phyloP scores from a whole-genome alignment of 495 filamentous ascomycete species.

The Aspergillus mulundensis region DNA sequence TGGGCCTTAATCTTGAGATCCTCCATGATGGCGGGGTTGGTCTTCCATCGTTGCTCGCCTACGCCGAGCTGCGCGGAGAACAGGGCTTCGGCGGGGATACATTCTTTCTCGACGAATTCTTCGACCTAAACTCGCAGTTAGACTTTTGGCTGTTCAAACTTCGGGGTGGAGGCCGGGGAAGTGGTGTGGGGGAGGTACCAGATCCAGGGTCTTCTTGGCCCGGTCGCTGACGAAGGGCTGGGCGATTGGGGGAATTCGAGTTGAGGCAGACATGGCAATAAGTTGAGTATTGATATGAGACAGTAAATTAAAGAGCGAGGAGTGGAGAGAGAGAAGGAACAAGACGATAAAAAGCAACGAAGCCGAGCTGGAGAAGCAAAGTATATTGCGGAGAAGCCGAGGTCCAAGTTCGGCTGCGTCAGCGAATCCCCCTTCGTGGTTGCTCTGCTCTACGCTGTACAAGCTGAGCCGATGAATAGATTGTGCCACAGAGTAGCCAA shows the following conservation, averaged over 20 bases:
- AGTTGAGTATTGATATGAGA: not conserved
- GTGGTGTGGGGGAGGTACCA: conserved; percentile 38
- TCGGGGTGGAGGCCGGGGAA: not conserved
- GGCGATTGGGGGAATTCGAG: conserved; percentile 65
- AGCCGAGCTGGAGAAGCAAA: not conserved
- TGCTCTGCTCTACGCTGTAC: not conserved
- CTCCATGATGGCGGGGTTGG: conserved; percentile 78
- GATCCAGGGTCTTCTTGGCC: conserved; percentile 68
- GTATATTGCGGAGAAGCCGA: conserved; percentile 18
- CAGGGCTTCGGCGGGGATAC: conserved; percentile 77
- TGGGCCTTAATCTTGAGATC: conserved; percentile 80
- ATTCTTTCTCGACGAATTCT: conserved; percentile 96
- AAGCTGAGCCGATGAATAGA: not conserved
- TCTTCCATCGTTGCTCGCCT: conserved; percentile 69
- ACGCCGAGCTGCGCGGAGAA: conserved; percentile 74
- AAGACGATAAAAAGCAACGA: conserved; percentile 4
- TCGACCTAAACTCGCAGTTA: conserved; percentile 57
- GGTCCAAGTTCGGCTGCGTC: conserved; percentile 16
- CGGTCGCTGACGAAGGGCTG: conserved; percentile 68
- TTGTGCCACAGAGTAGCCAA: not conserved
- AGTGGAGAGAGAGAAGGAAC: not conserved
- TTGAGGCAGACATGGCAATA: conserved; percentile 49
- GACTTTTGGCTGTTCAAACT: conserved; percentile 16
- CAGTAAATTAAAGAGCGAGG: not conserved
- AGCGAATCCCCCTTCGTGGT: not conserved